Evolutionary conservation across 2,329 filamentous ascomycete species (phyloP).

Genomic region (Thelonectria rubi): DNA sequence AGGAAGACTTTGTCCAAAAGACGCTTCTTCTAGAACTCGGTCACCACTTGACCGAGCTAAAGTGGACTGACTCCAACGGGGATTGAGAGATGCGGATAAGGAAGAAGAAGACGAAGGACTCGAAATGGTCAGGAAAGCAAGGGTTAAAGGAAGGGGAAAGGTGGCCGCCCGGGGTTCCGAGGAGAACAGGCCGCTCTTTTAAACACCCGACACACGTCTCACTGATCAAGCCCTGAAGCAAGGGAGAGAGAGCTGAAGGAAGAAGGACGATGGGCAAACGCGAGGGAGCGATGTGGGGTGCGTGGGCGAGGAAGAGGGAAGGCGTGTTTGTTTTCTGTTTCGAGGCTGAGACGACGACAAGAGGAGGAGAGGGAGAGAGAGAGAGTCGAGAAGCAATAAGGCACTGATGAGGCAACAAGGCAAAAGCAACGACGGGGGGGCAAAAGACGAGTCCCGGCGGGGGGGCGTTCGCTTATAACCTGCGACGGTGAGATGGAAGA

Average conservation of each 20-base stretch:
- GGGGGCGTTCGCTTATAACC: slow-evolving; percentile 28
- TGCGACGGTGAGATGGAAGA: not conserved
- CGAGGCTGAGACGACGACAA: slow-evolving; percentile 32
- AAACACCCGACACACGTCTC: not conserved
- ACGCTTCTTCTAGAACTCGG: slow-evolving; percentile 20
- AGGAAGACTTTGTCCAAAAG: no score
- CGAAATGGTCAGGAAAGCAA: slow-evolving; percentile 7
- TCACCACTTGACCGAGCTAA: slow-evolving; percentile 9
- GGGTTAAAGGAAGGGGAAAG: not conserved
- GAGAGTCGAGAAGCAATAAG: slow-evolving; percentile 14
- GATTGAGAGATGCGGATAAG: slow-evolving; percentile 14
- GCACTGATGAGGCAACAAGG: slow-evolving; percentile 20
- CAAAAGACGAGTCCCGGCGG: no score
- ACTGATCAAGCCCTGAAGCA: no score
- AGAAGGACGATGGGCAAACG: not conserved
- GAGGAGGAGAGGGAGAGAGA: slow-evolving; percentile 17
- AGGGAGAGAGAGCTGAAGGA: slow-evolving; percentile 1
- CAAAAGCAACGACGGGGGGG: slow-evolving; percentile 32
- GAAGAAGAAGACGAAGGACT: slow-evolving; percentile 9
- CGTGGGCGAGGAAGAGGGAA: slow-evolving; percentile 1
- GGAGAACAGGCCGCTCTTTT: no score
- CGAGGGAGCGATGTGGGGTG: not conserved
- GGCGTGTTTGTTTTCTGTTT: not conserved
- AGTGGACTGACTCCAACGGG: slow-evolving; percentile 9
- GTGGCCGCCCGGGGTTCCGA: not conserved